A percentile compares a stretch with the other conserved stretches of the same genome.
These are phyloP conservation scores for Elaeagnus macrophylla DNA, from an alignment of 306 rosid genomes.

Conservation along the genomic window DNA sequence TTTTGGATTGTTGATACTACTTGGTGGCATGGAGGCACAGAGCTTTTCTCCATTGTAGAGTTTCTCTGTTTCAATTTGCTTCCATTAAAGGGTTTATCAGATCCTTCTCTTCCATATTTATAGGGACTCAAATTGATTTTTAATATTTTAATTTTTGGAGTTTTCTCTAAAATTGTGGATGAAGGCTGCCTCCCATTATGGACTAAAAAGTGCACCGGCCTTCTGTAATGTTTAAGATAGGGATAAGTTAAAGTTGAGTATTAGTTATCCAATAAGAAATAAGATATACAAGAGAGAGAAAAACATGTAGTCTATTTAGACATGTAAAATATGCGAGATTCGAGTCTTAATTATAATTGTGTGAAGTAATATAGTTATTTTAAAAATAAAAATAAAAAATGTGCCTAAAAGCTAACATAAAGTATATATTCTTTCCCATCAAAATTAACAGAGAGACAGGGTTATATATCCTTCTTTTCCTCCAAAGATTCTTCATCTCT, in stretches of 20 bases:
- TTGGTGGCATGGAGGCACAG: conserved; percentile 8
- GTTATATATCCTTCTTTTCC: too few relatives aligned
- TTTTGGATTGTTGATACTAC: neutral
- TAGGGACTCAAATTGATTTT: conserved; percentile 5
- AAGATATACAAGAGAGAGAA: too few relatives aligned
- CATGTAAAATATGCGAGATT: too few relatives aligned
- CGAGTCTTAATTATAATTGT: too few relatives aligned
- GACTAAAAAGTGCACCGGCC: neutral
- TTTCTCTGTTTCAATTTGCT: neutral
- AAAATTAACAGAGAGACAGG: too few relatives aligned
- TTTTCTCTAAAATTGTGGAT: neutral
- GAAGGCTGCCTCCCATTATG: conserved; percentile 4
- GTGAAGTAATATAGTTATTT: too few relatives aligned
- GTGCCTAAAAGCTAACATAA: neutral
- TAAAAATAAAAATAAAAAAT: too few relatives aligned
- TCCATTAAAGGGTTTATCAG: neutral
- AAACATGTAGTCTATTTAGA: too few relatives aligned
- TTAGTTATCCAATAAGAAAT: neutral
- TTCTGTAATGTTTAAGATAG: conserved; percentile 1
- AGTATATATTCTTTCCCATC: neutral
- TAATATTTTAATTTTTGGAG: neutral
- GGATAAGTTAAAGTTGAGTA: neutral
- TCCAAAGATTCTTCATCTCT: too few relatives aligned
- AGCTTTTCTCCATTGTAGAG: conserved; percentile 27
- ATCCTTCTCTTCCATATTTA: conserved; percentile 23